Conservation (phyloP, 1,139 yeast species). For the Debaryomycetaceae sp. region DNA sequence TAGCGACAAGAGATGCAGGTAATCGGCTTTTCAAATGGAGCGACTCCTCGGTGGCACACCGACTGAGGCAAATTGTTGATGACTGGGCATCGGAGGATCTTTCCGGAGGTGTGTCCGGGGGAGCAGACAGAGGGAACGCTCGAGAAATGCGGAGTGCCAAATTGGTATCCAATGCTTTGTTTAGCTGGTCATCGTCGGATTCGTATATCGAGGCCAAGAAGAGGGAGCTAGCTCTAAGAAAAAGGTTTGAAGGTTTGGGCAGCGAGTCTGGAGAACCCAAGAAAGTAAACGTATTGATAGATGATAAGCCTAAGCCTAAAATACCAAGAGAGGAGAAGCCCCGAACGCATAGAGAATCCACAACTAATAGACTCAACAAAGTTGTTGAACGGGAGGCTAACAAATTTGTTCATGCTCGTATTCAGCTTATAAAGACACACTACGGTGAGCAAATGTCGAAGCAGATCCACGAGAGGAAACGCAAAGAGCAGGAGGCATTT, state of each 20-base stretch:
- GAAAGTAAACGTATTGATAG: slow-evolving; percentile 3
- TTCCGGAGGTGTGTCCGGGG: slow-evolving; percentile 2
- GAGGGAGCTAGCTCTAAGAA: slow-evolving; percentile 18
- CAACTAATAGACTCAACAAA: slow-evolving; percentile 23
- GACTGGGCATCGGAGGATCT: slow-evolving; percentile 22
- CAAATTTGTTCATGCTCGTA: slow-evolving; percentile 36
- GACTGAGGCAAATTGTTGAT: slow-evolving; percentile 27
- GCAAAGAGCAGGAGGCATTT: slow-evolving; percentile 39
- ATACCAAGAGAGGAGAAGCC: slow-evolving; percentile 7
- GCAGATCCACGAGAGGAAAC: slow-evolving; percentile 39
- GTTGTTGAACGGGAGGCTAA: slow-evolving; percentile 37
- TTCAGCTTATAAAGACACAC: slow-evolving; percentile 36
- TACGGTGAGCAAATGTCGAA: slow-evolving; percentile 37
- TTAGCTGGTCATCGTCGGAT: slow-evolving; percentile 46
- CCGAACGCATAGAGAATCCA: slow-evolving; percentile 15
- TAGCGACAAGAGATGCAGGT: slow-evolving; percentile 13
- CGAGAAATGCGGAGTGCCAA: neutral
- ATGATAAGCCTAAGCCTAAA: slow-evolving; percentile 2
- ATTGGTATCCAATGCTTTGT: slow-evolving; percentile 31
- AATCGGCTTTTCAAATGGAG: slow-evolving; percentile 31
- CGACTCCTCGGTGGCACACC: slow-evolving; percentile 25
- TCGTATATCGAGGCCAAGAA: slow-evolving; percentile 34
- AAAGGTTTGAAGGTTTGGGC: neutral
- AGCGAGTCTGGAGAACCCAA: neutral
- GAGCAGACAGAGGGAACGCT: neutral